Conservation (phyloP, 2,329 filamentous ascomycete genomes). For the Curvularia sp. region DNA sequence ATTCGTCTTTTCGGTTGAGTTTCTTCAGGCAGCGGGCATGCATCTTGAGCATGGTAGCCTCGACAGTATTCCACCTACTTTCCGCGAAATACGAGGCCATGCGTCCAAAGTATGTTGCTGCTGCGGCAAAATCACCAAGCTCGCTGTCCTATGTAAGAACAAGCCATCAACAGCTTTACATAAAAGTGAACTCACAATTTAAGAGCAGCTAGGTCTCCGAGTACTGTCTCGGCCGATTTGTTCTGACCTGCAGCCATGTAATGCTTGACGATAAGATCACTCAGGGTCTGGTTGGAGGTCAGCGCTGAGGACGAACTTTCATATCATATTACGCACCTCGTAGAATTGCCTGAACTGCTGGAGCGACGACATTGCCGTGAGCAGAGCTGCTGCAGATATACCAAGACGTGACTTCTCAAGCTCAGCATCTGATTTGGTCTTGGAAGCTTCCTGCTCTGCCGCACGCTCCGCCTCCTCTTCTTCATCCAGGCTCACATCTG, state of each 20-base stretch:
- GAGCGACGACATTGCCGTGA: constrained; percentile 45
- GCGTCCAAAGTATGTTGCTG: constrained; percentile 78
- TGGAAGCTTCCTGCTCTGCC: neutral
- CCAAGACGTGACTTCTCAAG: constrained; percentile 31
- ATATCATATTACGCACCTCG: constrained; percentile 38
- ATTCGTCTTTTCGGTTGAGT: constrained; percentile 78
- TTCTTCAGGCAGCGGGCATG: constrained; percentile 83
- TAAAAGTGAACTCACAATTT: constrained; percentile 63
- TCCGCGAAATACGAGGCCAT: constrained; percentile 76
- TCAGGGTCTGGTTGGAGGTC: constrained; percentile 75
- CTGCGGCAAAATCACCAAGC: constrained; percentile 73
- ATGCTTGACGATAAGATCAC: constrained; percentile 81
- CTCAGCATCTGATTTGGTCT: constrained; percentile 6
- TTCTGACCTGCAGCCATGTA: constrained; percentile 79
- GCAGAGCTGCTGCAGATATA: constrained; percentile 40
- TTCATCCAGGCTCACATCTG: constrained; percentile 49
- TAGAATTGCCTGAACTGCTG: constrained; percentile 51
- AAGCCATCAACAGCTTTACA: neutral
- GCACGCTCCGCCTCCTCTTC: constrained; percentile 30
- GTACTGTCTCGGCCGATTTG: constrained; percentile 77
- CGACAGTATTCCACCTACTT: constrained; percentile 78
- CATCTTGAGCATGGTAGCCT: constrained; percentile 84
- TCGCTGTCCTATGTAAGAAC: constrained; percentile 50
- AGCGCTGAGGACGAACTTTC: constrained; percentile 5
- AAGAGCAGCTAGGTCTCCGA: constrained; percentile 85